Evolutionary conservation across 306 rosid genomes (phyloP), one percentile per base, ranked within the genome.

Genomic region (Geum urbanum): DNA sequence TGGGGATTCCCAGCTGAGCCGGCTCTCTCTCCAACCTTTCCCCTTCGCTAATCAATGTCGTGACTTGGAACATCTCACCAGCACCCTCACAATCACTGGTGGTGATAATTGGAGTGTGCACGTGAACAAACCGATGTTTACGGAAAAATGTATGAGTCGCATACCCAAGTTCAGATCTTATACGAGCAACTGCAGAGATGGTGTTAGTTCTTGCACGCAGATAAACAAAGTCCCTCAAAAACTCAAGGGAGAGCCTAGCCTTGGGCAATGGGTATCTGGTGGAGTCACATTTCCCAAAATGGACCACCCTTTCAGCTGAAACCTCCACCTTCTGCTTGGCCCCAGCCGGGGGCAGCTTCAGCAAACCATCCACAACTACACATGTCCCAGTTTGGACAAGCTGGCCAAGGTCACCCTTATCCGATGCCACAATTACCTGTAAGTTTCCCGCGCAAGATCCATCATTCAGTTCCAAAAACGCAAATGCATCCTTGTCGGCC

Each of bases 21-120:
- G 90, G 79, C n/a, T 92, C 98, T 82, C 77, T 88, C 83, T 90
- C 97, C 80, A 92, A 68, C 76, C 54, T 90, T 70, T 92, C 98
- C 53, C 94, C 92, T 69, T 88, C 97, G 51, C 71, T 88, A 12
- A 92, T 66, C 81, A 92, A 74, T 61, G 97, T 90, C 2, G 97
- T 92, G 63, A 92, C 98, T 83, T 92, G 97, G 84, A 92, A 92
- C 97, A 90, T 92, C 71, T 92, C 97, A 72, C 97, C 98, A 5
- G 98, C 98, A 81, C 98, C 98, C 86, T 92, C 98, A 79, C 98
- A 92, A 74, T 92, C 98, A 82, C 97, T 92, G 0, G 97, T 92
- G 6, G 98, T 92, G 13, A 92, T 72, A 81, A 92, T 92, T 7
- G 94, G 98, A 3, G 98, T 92, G 68, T 92, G 98, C 70, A 90